These are phyloP conservation scores for Botryotinia narcissicola DNA, from an alignment of 2,329 filamentous ascomycete species.

Conservation along the genomic window DNA sequence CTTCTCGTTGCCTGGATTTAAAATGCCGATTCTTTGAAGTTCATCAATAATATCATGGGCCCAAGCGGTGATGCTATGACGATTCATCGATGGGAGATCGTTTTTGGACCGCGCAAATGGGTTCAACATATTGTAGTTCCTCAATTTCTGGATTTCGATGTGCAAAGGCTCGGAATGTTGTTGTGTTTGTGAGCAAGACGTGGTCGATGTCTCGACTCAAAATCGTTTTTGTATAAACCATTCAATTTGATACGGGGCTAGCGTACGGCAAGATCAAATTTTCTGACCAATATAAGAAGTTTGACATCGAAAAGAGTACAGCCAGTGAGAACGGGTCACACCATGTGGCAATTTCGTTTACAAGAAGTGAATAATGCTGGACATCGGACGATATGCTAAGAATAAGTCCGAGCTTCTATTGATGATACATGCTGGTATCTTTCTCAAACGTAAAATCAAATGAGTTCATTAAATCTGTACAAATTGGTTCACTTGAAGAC, in stretches of 20 bases:
- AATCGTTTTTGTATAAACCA: too few relatives aligned
- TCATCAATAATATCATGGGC: constrained; percentile 3
- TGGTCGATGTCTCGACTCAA: not conserved
- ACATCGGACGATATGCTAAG: not conserved
- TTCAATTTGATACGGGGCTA: not conserved
- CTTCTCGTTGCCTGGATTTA: not conserved
- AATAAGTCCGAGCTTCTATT: not conserved
- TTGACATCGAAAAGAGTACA: not conserved
- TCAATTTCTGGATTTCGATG: not conserved
- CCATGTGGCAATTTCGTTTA: not conserved
- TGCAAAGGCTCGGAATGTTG: not conserved
- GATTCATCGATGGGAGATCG: not conserved
- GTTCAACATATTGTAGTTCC: not conserved
- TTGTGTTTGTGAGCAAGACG: not conserved
- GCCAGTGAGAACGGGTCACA: not conserved
- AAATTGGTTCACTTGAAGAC: not conserved
- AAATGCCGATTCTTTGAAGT: not conserved
- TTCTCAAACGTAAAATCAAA: not conserved
- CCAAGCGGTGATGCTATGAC: constrained; percentile 1
- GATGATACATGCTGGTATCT: not conserved
- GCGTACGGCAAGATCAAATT: not conserved
- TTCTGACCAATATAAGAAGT: not conserved
- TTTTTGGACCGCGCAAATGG: not conserved
- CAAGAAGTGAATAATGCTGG: not conserved
- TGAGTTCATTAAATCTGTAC: not conserved